Conservation (phyloP, 306 rosid species). For the Quercus berberidifolia region DNA sequence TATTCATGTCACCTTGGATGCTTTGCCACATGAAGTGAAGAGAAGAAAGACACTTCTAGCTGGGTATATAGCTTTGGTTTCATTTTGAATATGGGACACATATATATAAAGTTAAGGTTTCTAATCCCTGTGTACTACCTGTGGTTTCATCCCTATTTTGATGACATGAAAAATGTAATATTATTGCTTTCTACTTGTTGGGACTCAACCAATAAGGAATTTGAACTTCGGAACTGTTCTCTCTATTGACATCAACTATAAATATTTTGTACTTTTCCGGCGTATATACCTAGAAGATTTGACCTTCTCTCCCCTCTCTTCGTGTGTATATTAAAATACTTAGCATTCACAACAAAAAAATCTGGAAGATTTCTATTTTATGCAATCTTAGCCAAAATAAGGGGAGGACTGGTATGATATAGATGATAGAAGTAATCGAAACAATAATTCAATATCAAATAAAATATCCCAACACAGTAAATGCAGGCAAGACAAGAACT, state of each 20-base stretch:
- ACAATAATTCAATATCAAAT: too few species aligned
- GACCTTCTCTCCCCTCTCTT: too few species aligned
- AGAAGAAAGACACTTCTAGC: background rate
- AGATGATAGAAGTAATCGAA: too few species aligned
- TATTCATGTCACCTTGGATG: slow-evolving; percentile 53
- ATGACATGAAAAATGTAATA: background rate
- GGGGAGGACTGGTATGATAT: too few species aligned
- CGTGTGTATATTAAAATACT: too few species aligned
- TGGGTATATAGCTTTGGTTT: background rate
- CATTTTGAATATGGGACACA: background rate
- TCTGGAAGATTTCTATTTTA: too few species aligned
- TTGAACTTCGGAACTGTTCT: background rate
- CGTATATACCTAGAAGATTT: too few species aligned
- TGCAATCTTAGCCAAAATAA: too few species aligned
- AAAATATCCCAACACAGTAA: too few species aligned
- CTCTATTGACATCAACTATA: background rate
- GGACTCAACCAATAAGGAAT: background rate
- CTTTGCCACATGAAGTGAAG: slow-evolving; percentile 28
- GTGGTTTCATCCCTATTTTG: background rate
- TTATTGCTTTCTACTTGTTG: background rate
- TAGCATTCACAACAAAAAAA: too few species aligned
- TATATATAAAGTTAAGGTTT: background rate
- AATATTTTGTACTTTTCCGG: background rate
- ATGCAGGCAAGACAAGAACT: too few species aligned
- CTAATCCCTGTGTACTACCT: background rate